phyloP scores from a whole-genome alignment of 106 monocot species.

The Allium cepa region DNA sequence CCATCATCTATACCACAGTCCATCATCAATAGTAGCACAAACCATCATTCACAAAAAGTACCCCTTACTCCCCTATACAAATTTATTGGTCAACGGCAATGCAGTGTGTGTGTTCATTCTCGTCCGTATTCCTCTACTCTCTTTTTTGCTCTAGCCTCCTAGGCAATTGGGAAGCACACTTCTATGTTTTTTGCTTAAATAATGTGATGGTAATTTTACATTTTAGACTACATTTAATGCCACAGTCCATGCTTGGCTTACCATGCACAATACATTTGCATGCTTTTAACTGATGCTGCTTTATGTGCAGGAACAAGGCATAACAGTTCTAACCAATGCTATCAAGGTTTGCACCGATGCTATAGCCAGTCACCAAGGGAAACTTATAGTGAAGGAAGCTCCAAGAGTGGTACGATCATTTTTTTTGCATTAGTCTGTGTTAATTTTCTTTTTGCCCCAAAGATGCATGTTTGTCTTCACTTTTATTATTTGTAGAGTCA shows the following conservation, averaged over 20 bases:
- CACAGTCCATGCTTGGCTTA: slow-evolving; percentile 55
- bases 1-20: too few species aligned
- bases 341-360: slow-evolving; percentile 66
- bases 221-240: slow-evolving; percentile 58
- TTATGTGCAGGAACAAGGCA: slow-evolving; percentile 83
- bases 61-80: too few species aligned
- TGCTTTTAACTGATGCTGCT: slow-evolving; percentile 67
- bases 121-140: background rate
- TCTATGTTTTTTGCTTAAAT: too few species aligned
- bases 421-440: too few species aligned
- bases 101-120: too few species aligned
- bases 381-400: slow-evolving; percentile 74
- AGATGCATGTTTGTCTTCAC: background rate
- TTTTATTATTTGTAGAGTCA: background rate
- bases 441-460: too few species aligned
- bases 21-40: too few species aligned
- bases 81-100: too few species aligned
- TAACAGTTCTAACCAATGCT: slow-evolving; percentile 53
- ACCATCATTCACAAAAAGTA: too few species aligned
- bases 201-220: background rate
- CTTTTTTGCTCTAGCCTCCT: too few species aligned
- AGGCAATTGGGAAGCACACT: too few species aligned
- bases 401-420: slow-evolving; percentile 56
- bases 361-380: slow-evolving; percentile 70
- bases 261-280: slow-evolving; percentile 51